Base-by-base conservation (phyloP, 768 basidiomycete species). In the Leccinum incarnatum region DNA sequence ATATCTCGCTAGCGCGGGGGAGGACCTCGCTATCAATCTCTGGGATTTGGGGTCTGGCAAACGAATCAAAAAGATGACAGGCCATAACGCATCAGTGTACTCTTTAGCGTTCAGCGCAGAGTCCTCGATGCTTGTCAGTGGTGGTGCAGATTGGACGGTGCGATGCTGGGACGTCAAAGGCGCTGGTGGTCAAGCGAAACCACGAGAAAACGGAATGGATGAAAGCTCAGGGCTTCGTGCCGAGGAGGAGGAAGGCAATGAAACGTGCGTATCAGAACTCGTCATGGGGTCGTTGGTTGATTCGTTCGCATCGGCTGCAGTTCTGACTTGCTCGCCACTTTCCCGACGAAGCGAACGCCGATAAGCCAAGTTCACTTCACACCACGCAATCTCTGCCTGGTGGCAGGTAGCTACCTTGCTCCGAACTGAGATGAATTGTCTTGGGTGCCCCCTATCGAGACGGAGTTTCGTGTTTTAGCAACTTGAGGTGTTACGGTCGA, bases 21-120 rank as follows among this genome's bases (percentile, higher is more conserved):
- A 94, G 71, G 97, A 98, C 69, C 79, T 94, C 17, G 86, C 92
- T 5, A 95, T 99, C 73, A 95, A 92, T 71, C 76, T 99, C 2
- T 99, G 97, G 97, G 96, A 98, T 66, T 79, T 99, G 53, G 91
- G 91, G 6, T 93, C 95, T n/a, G 95, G 95, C 9, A 88, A 89
- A 59, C 84, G 93, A 47, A 84, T 98, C 63, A 99, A 98, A 77
- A 95, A 93, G 74, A 97, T 98, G 94, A 86, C 83, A 3, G 97
- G 97, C 0, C 97, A 99, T 69, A 87, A 85, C 1, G 85, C 90
- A 14, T 89, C 95, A 1, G 86, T 98, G 59, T 90, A 96, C 69
- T 91, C 92, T 3, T 81, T 99, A 23, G 82, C 92, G 0, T 99
- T 98, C 73, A 94, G 91, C 59, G 90, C 88, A 25, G 97, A 98